Conservation (phyloP, 306 rosid genomes). For the Chamaecrista fasciculata region DNA sequence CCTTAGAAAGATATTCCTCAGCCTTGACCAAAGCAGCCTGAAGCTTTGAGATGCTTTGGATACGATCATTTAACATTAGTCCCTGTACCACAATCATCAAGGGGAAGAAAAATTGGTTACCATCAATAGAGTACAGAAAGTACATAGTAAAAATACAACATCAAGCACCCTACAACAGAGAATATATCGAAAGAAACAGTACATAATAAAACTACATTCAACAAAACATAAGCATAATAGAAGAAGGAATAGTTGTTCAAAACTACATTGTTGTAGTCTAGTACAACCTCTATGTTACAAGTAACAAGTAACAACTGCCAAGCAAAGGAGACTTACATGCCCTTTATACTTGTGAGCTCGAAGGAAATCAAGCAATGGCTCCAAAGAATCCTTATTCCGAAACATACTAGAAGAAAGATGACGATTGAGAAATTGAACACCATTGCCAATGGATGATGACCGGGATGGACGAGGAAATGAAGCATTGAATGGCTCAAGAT, state of each 20-base stretch:
- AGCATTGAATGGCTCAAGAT: conserved; percentile 93
- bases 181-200: not conserved
- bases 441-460: conserved; percentile 95
- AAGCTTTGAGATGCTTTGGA: conserved; percentile 62
- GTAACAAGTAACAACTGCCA: conserved; percentile 11
- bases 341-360: conserved; percentile 78
- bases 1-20: conserved; percentile 73
- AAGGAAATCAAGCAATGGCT: conserved; percentile 91
- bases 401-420: conserved; percentile 93
- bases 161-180: not conserved
- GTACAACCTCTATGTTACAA: conserved; percentile 12
- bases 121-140: conserved; percentile 3
- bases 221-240: not conserved
- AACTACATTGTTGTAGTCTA: not conserved
- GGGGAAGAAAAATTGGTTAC: not conserved
- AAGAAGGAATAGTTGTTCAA: not conserved
- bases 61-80: conserved; percentile 83
- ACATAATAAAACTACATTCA: not conserved
- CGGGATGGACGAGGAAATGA: conserved; percentile 78
- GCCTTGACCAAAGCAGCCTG: conserved; percentile 77
- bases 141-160: not conserved
- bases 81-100: conserved; percentile 46
- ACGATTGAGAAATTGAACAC: conserved; percentile 96
- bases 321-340: conserved; percentile 51
- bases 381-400: conserved; percentile 79